Evolutionary conservation across 2,329 filamentous ascomycete genomes (phyloP).

Genomic region (Neonectria neomacrospora): DNA sequence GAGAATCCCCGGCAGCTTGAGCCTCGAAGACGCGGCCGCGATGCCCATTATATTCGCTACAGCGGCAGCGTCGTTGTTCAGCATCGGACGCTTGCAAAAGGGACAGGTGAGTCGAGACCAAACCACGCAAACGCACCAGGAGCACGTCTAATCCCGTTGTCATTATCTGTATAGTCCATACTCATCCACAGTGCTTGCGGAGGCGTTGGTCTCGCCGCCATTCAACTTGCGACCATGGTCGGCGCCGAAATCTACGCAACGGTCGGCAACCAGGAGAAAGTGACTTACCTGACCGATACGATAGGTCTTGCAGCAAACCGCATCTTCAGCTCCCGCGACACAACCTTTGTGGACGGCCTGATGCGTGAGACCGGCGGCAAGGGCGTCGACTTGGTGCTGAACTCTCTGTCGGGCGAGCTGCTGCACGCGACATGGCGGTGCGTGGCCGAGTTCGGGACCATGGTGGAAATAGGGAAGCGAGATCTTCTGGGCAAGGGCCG

Average conservation of each 20-base stretch:
- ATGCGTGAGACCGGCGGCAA: constrained; percentile 36
- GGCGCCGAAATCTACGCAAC: constrained; percentile 45
- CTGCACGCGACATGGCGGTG: constrained; percentile 50
- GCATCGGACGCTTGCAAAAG: too few species aligned
- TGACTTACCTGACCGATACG: constrained; percentile 42
- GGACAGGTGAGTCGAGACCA: too few species aligned
- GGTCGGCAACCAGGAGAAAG: constrained; percentile 45
- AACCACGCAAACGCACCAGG: too few species aligned
- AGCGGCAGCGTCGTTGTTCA: too few species aligned
- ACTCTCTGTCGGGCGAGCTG: constrained; percentile 45
- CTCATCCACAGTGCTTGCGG: constrained; percentile 49
- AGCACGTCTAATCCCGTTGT: too few species aligned
- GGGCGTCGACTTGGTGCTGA: constrained; percentile 49
- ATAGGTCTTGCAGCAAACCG: constrained; percentile 7
- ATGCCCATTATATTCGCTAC: too few species aligned
- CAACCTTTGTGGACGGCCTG: constrained; percentile 41
- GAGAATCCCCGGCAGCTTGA: too few species aligned
- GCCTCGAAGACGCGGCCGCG: too few species aligned
- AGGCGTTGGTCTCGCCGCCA: constrained; percentile 46
- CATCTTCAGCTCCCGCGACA: constrained; percentile 46
- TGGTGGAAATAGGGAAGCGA: constrained; percentile 52
- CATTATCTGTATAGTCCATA: constrained; percentile 31
- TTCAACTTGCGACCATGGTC: constrained; percentile 39
- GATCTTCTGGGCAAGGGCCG: constrained; percentile 49
- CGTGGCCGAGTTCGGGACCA: constrained; percentile 48